Conservation (phyloP, 495 filamentous ascomycete genomes). For the Trichoderma reesei region DNA sequence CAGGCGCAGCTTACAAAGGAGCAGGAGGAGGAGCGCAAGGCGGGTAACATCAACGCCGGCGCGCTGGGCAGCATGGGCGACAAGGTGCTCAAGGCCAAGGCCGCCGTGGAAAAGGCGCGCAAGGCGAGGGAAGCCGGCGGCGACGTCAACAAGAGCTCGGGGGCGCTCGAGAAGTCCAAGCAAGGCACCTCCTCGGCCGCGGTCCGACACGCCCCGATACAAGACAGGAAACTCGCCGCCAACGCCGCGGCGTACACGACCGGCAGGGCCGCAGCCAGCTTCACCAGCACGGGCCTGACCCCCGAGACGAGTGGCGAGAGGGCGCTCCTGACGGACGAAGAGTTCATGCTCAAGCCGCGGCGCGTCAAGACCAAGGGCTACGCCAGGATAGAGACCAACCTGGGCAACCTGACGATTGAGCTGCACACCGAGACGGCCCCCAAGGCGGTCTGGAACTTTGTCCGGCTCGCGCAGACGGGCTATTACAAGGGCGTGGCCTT, state of each 20-base stretch:
- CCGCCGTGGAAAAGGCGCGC: conserved; percentile 79
- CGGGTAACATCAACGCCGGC: conserved; percentile 61
- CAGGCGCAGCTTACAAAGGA: conserved; percentile 49
- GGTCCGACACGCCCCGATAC: conserved; percentile 25
- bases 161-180: conserved; percentile 33
- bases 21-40: conserved; percentile 42
- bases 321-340: conserved; percentile 80
- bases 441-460: conserved; percentile 93
- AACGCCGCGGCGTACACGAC: conserved; percentile 88
- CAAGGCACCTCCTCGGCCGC: conserved; percentile 11
- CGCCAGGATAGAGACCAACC: conserved; percentile 73
- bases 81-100: conserved; percentile 86
- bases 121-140: conserved; percentile 36
- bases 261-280: conserved; percentile 82
- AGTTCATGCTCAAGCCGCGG: conserved; percentile 86
- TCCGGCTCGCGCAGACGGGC: conserved; percentile 75
- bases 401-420: conserved; percentile 78
- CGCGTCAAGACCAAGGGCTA: conserved; percentile 86
- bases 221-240: conserved; percentile 50
- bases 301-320: conserved; percentile 80
- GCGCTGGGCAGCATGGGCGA: conserved; percentile 69
- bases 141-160: conserved; percentile 39
- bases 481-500: conserved; percentile 79
- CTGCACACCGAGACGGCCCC: conserved; percentile 86
- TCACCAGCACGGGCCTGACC: conserved; percentile 89